Percentiles rank a stretch among this genome's conserved stretches.
Conservation (phyloP, 2,329 filamentous ascomycete species). For the Ophiocordyceps unilateralis region DNA sequence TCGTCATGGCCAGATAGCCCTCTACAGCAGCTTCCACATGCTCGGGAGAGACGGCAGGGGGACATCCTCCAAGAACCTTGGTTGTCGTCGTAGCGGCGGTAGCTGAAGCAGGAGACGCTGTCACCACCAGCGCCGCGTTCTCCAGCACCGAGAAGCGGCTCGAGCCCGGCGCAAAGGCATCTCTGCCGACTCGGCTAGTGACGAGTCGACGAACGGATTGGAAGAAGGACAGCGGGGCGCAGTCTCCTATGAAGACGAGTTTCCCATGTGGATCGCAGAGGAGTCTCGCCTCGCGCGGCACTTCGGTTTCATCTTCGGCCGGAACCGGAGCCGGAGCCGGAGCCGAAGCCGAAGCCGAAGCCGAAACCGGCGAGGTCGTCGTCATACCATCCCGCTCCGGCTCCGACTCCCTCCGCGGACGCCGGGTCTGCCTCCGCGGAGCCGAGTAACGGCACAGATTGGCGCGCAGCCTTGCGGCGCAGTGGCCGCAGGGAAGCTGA, state of each 20-base stretch:
- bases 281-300: constrained; percentile 33
- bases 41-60: constrained; percentile 11
- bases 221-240: constrained; percentile 37
- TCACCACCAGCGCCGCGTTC: constrained; percentile 14
- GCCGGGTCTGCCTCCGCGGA: constrained; percentile 12
- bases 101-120: not conserved
- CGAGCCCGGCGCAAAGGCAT: constrained; percentile 33
- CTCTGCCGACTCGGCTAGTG: constrained; percentile 26
- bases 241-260: constrained; percentile 38
- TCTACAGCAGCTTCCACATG: constrained; percentile 14
- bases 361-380: not conserved
- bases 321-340: constrained; percentile 1
- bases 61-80: not conserved
- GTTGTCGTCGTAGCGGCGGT: not conserved
- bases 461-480: constrained; percentile 23
- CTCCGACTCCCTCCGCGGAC: not conserved
- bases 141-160: constrained; percentile 32
- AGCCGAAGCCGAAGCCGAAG: too few relatives aligned
- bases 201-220: constrained; percentile 36
- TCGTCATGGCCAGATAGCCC: constrained; percentile 22
- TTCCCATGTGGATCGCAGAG: constrained; percentile 35
- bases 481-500: constrained; percentile 33
- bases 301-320: constrained; percentile 34
- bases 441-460: constrained; percentile 30
- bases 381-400: not conserved